Evolutionary conservation across 2,329 filamentous ascomycete species (phyloP).

Genomic region (Trichophyton benhamiae): DNA sequence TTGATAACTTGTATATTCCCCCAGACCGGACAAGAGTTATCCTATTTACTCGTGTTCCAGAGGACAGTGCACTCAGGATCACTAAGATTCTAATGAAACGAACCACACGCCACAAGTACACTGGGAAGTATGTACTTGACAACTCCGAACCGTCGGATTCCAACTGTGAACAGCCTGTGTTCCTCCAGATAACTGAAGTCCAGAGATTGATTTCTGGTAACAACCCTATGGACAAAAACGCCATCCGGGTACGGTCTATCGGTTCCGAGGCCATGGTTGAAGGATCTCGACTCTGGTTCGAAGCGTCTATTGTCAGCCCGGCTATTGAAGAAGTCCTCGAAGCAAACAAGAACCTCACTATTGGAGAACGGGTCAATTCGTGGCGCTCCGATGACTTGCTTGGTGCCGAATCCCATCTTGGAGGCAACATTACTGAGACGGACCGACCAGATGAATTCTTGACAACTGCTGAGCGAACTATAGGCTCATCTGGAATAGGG

Average conservation of each 20-base stretch:
- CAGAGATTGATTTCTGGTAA: slow-evolving; percentile 25
- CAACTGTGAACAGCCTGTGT: slow-evolving; percentile 16
- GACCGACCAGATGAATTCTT: neutral
- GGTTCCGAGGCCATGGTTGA: slow-evolving; percentile 21
- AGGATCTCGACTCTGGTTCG: slow-evolving; percentile 27
- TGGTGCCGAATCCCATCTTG: slow-evolving; percentile 15
- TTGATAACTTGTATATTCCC: slow-evolving; percentile 25
- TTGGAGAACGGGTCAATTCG: slow-evolving; percentile 24
- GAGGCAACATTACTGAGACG: slow-evolving; percentile 7
- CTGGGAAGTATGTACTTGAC: slow-evolving; percentile 2
- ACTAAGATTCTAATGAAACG: slow-evolving; percentile 27
- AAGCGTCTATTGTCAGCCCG: slow-evolving; percentile 27
- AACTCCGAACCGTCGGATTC: neutral
- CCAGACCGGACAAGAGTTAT: slow-evolving; percentile 18
- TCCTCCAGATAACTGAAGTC: slow-evolving; percentile 28
- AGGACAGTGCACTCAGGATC: slow-evolving; percentile 17
- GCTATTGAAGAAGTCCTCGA: slow-evolving; percentile 24
- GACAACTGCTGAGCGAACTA: slow-evolving; percentile 4
- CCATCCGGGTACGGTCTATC: slow-evolving; percentile 21
- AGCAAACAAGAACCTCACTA: slow-evolving; percentile 22
- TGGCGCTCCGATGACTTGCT: slow-evolving; percentile 23
- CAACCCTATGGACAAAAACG: slow-evolving; percentile 15
- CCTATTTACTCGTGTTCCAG: slow-evolving; percentile 20
- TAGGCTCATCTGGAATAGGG: slow-evolving; percentile 20
- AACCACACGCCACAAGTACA: slow-evolving; percentile 22